Evolutionary conservation across 2,329 filamentous ascomycete species (phyloP).

Genomic region (Sporothrix phasma): DNA sequence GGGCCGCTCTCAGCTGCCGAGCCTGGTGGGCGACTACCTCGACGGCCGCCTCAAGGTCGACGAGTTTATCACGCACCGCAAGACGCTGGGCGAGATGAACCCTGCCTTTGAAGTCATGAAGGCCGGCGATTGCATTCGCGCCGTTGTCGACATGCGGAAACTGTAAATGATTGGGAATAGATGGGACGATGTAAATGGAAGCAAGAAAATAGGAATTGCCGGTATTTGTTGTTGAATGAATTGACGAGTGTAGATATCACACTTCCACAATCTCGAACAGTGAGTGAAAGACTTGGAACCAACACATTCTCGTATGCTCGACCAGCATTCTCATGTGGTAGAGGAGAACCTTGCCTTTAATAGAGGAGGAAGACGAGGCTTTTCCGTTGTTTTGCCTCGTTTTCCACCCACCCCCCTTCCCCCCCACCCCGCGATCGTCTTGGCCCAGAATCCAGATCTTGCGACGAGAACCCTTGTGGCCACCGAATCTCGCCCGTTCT

Average conservation of each 20-base stretch:
- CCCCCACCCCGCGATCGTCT: neutral
- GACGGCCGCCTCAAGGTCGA: slow-evolving; percentile 89
- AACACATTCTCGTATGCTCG: neutral
- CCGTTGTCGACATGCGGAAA: slow-evolving; percentile 62
- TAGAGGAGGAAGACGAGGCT: neutral
- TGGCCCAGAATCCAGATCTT: neutral
- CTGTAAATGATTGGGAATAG: neutral
- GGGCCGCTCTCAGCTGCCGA: slow-evolving; percentile 83
- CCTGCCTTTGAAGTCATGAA: slow-evolving; percentile 85
- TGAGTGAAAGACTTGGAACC: neutral
- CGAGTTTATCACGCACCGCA: slow-evolving; percentile 97
- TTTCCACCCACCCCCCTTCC: neutral
- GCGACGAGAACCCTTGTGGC: slow-evolving; percentile 6
- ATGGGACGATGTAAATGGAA: neutral
- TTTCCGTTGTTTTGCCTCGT: neutral
- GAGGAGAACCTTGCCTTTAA: neutral
- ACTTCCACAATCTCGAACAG: too few relatives aligned
- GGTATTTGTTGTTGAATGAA: neutral
- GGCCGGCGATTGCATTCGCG: slow-evolving; percentile 90
- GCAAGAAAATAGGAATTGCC: neutral
- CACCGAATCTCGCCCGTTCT: neutral
- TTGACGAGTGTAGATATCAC: neutral
- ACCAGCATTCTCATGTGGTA: neutral
- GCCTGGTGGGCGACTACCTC: slow-evolving; percentile 82
- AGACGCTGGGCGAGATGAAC: slow-evolving; percentile 76